Base-by-base conservation (phyloP, 495 filamentous ascomycete species). In the Talaromyces liani region DNA sequence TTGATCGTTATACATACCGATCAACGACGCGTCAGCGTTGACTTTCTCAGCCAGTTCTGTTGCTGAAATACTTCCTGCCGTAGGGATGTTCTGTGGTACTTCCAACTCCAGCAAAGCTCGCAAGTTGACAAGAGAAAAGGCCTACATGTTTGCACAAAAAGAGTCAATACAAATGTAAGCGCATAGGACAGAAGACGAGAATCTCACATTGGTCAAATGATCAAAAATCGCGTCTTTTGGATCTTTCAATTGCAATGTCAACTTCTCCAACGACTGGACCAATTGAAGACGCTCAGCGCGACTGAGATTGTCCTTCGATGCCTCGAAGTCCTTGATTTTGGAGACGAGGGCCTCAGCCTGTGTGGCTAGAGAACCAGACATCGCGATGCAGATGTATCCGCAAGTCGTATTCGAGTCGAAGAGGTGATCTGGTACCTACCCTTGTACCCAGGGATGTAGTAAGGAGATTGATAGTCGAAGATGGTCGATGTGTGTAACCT, bases 201-300 rank as follows among this genome's bases (percentile, higher is more conserved):
- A 9, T 24, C 61, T 14, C 57, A 70, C 68, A 58, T 56, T 64
- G 16, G 49, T 62, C 54, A 65, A 65, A 54, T 68, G 64, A 31
- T 65, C 64, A 12, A 68, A 61, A 33, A 70, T 66, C 14, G 51
- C 62, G 49, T 70, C 68, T 58, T 63, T 68, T 0, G 68, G 68
- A 49, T 70, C 65, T 51, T 67, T 66, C 67, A 70, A 20, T 33
- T 68, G 27, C 58, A 58, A 25, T 10, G 64, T 55, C 14, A 70
- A 36, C 10, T 62, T 47, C 24, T 68, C 65, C n/a, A 68, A 20
- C 14, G 64, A 64, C 51, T 63, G 63, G 33, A 70, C 49, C 53
- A 70, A 33, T 45, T 51, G 59, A 45, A 65, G 58, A 24, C 66
- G 64, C 41, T 67, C 66, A 6, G 55, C 47, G 9, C 55, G 60